Evolutionary conservation across 2,329 filamentous ascomycete genomes (phyloP).

Genomic region (Dothiorella sarmentorum): DNA sequence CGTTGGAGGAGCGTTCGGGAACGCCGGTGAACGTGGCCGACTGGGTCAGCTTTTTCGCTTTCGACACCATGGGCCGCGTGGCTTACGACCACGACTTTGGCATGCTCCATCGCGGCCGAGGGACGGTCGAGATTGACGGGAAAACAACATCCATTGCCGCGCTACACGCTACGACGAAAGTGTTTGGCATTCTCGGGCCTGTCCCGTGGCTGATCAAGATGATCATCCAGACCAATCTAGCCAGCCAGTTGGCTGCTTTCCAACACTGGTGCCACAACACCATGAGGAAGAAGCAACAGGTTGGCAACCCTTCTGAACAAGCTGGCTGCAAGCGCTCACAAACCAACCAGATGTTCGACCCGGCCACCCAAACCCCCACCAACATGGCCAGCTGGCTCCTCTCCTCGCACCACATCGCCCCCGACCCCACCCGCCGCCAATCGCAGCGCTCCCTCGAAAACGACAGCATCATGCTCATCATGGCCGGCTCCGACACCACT

Average conservation of each 20-base stretch:
- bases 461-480: conserved; percentile 33
- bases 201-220: conserved; percentile 39
- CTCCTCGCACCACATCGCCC: not conserved
- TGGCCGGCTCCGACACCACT: conserved; percentile 27
- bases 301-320: not conserved
- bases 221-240: conserved; percentile 17
- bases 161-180: conserved; percentile 35
- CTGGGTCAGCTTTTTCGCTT: conserved; percentile 41
- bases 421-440: conserved; percentile 32
- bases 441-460: conserved; percentile 26
- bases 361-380: not conserved
- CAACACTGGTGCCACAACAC: not conserved
- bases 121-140: conserved; percentile 28
- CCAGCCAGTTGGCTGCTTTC: not conserved
- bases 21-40: conserved; percentile 27
- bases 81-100: conserved; percentile 41
- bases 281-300: conserved; percentile 22
- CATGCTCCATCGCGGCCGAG: conserved; percentile 30
- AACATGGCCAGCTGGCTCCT: too few relatives aligned
- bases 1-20: conserved; percentile 25
- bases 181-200: conserved; percentile 32
- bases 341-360: not conserved
- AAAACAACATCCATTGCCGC: not conserved
- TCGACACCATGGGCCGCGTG: conserved; percentile 50
- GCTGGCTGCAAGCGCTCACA: not conserved